Conservation (phyloP, 225 moss, liverwort and hornwort species). For the Thuidium tamariscinum region DNA sequence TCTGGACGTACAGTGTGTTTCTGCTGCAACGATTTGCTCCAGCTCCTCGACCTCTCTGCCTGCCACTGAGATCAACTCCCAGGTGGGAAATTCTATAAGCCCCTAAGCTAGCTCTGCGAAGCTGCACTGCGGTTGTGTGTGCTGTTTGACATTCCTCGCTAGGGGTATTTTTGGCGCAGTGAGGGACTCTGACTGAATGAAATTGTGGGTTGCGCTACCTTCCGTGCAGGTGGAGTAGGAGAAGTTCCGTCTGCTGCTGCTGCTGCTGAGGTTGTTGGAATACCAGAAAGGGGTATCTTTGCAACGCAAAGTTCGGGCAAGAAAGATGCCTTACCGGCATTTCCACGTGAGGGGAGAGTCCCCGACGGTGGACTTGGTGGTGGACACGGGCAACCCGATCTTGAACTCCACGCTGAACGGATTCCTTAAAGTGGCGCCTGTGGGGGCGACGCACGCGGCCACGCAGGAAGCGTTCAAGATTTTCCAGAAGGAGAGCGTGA, state of each 20-base stretch:
- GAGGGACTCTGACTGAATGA: not conserved
- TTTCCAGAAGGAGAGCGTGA: conserved; percentile 45
- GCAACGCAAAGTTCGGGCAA: not conserved
- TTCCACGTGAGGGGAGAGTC: conserved; percentile 23
- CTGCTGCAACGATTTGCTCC: not conserved
- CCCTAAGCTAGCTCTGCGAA: not conserved
- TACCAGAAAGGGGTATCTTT: not conserved
- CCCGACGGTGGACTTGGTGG: conserved; percentile 52
- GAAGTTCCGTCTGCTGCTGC: not conserved
- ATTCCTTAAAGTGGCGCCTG: conserved; percentile 61
- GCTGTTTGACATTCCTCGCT: not conserved
- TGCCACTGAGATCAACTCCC: not conserved
- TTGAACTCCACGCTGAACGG: conserved; percentile 68
- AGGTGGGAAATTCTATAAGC: not conserved
- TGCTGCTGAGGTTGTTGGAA: not conserved
- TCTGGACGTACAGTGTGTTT: not conserved
- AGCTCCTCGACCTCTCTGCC: not conserved
- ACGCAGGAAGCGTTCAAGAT: conserved; percentile 37
- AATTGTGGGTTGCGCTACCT: not conserved
- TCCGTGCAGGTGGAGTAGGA: not conserved
- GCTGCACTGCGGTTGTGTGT: not conserved
- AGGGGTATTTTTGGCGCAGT: not conserved
- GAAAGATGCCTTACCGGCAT: conserved; percentile 36
- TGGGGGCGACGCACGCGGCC: conserved; percentile 55
- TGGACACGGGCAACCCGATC: conserved; percentile 70